Evolutionary conservation across 768 basidiomycete genomes (phyloP).

Genomic region (Termitomyces titanicus): DNA sequence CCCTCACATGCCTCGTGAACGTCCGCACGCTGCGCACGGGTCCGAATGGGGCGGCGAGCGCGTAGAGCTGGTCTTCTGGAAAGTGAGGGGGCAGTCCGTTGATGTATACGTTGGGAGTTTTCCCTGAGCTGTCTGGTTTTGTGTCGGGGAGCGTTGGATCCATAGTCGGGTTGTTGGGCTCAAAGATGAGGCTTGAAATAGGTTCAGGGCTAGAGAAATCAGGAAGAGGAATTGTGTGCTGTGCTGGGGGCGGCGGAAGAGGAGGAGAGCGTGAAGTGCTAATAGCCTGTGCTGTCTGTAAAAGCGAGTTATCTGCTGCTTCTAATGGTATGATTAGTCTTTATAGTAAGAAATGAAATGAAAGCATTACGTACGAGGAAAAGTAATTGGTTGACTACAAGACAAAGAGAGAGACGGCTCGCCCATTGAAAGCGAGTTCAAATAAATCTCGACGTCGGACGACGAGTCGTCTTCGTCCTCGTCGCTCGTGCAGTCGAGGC

Average conservation of each 20-base stretch:
- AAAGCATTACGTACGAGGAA: neutral
- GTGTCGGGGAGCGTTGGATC: neutral
- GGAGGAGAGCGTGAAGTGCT: slow-evolving; percentile 9
- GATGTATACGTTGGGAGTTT: slow-evolving; percentile 83
- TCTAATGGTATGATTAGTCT: neutral
- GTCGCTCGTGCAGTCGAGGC: slow-evolving; percentile 10
- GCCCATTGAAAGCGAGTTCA: slow-evolving; percentile 28
- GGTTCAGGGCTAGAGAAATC: slow-evolving; percentile 15
- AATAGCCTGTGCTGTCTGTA: neutral
- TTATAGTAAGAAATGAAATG: neutral
- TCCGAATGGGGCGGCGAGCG: slow-evolving; percentile 70
- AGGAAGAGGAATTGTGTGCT: slow-evolving; percentile 31
- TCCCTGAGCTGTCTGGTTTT: slow-evolving; percentile 18
- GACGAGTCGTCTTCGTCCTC: slow-evolving; percentile 17
- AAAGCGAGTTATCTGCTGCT: neutral
- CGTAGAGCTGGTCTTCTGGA: slow-evolving; percentile 75
- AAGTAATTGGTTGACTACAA: neutral
- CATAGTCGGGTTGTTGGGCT: neutral
- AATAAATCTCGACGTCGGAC: slow-evolving; percentile 31
- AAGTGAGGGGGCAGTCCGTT: slow-evolving; percentile 84
- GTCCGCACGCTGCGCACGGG: slow-evolving; percentile 74
- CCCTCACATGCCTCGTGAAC: slow-evolving; percentile 80
- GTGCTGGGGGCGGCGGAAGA: slow-evolving; percentile 27
- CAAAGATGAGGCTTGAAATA: neutral
- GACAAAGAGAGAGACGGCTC: slow-evolving; percentile 16